Base-by-base conservation (phyloP, 768 basidiomycete species). In the Brasilioporus rufonigricans region DNA sequence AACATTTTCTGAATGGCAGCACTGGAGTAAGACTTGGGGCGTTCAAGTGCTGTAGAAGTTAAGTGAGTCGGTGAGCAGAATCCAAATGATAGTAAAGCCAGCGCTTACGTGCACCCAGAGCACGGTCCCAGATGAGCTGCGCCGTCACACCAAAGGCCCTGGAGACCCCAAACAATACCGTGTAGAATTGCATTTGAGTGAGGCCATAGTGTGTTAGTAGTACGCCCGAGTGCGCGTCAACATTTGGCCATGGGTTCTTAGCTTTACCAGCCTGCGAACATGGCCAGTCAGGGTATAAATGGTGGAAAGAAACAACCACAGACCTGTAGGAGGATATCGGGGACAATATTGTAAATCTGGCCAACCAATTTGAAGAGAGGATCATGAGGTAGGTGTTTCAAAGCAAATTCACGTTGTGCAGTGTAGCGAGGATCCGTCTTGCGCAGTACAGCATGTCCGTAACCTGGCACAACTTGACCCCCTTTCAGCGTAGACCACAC, bases 161-260 rank as follows among this genome's bases (percentile, higher is more conserved):
- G n/a, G 92, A 95, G 9, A 97, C 91, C 77, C 93, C 94, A 73
- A 97, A 97, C 56, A 97, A 80, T 52, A 98, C 96, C 61, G 95
- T 98, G 78, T 98, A 98, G 81, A 90, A 98, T 69, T 92, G 83
- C 88, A 95, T 93, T 73, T 95, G 85, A 59, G 80, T 83, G 52
- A 96, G 76, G 46, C 92, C 92, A 65, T 93, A 94, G 74, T 94
- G 77, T 27, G 88, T 87, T 21, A 95, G 76, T 44, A 95, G 83
- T 50, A 84, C 91, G 74, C 92, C 93, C 16, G 96, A 98, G 78
- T 96, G 94, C 47, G 95, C 93, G 71, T 98, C 95, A 53, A 98
- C 95, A 71, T 98, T 98, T 43, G 95, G 95, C 89, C 89, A 93
- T 2, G 91, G 91, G 77, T 93, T 93, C 82, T 92, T 93, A 18